Conservation (phyloP, 371 early-diverging fungal species). For the Paraphysoderma sedebokerense region DNA sequence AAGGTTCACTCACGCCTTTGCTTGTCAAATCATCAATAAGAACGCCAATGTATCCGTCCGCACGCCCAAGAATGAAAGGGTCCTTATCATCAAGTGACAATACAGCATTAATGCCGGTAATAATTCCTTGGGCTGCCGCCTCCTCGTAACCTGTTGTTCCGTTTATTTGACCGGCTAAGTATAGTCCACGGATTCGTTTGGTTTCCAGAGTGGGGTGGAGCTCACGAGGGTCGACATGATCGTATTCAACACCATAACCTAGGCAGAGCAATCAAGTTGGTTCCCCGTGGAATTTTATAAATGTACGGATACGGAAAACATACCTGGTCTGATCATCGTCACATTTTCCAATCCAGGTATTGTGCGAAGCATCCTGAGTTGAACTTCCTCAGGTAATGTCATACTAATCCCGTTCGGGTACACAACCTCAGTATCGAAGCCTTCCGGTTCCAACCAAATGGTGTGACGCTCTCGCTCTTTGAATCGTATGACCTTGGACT, state of each 20-base stretch:
- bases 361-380: constrained; percentile 46
- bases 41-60: constrained; percentile 73
- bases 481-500: constrained; percentile 63
- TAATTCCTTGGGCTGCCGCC: constrained; percentile 68
- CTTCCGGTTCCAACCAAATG: constrained; percentile 75
- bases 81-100: constrained; percentile 17
- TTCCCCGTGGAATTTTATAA: background rate
- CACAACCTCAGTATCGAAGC: constrained; percentile 42
- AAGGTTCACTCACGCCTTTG: constrained; percentile 71
- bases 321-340: constrained; percentile 46
- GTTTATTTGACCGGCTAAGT: constrained; percentile 73
- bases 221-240: constrained; percentile 70
- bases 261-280: constrained; percentile 10
- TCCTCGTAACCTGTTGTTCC: constrained; percentile 82
- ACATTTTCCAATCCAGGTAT: constrained; percentile 65
- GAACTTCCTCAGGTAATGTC: constrained; percentile 64
- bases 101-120: constrained; percentile 74
- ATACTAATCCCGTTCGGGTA: constrained; percentile 76
- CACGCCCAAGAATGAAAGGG: constrained; percentile 50
- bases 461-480: constrained; percentile 41
- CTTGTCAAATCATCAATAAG: constrained; percentile 68
- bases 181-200: constrained; percentile 53
- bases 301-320: background rate
- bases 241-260: constrained; percentile 76
- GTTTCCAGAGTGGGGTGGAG: constrained; percentile 58